A percentile compares a stretch with the other conserved stretches of the same genome.
Evolutionary conservation across 2,329 filamentous ascomycete species (phyloP).

Genomic region (Zopfia rhizophila): DNA sequence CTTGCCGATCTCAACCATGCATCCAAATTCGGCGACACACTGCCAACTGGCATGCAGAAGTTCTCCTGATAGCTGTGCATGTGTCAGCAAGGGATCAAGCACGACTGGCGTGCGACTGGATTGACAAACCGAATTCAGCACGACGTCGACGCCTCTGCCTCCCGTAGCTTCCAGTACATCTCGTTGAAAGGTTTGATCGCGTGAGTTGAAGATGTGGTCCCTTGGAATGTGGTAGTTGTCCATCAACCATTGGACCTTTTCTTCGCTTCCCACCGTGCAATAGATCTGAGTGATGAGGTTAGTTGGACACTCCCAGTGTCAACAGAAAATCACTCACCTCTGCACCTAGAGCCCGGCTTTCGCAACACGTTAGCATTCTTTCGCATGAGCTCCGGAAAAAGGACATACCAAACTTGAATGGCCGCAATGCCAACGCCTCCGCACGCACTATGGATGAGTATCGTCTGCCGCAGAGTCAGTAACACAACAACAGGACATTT

Average conservation of each 20-base stretch:
- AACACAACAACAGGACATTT: too few species aligned
- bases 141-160: slow-evolving; percentile 39
- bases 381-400: too few species aligned
- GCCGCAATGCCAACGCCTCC: slow-evolving; percentile 45
- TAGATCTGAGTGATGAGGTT: too few species aligned
- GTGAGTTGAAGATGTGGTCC: slow-evolving; percentile 40
- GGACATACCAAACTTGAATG: slow-evolving; percentile 38
- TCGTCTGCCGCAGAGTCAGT: slow-evolving; percentile 2
- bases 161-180: slow-evolving; percentile 31
- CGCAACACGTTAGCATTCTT: too few species aligned
- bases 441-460: slow-evolving; percentile 27
- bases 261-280: slow-evolving; percentile 13
- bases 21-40: slow-evolving; percentile 49
- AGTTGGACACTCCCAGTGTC: too few species aligned
- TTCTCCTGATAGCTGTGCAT: too few species aligned
- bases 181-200: slow-evolving; percentile 31
- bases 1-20: slow-evolving; percentile 22
- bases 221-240: slow-evolving; percentile 35
- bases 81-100: slow-evolving; percentile 20
- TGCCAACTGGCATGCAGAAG: slow-evolving; percentile 52
- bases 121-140: slow-evolving; percentile 43
- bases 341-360: too few species aligned
- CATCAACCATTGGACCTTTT: slow-evolving; percentile 37
- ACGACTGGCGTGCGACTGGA: too few species aligned
- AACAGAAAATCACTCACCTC: too few species aligned